Base-by-base conservation (phyloP, 83 land plant species). In the Picea abies region DNA sequence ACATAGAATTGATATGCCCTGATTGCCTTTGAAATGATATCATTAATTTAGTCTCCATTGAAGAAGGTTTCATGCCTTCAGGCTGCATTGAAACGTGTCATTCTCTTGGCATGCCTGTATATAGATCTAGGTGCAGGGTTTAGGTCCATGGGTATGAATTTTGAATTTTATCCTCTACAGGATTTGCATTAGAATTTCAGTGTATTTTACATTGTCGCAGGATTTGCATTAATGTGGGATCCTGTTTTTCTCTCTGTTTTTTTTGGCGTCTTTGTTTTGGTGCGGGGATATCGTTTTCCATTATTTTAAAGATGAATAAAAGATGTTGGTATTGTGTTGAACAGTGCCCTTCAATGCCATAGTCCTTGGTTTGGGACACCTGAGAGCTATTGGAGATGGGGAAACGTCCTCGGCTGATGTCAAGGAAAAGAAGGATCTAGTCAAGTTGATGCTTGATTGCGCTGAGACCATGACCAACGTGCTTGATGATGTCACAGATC, bases 401-500 rank as follows among this genome's bases (percentile, higher is more conserved):
- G 85, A 73, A 11, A 60, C 70, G 12, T 49, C 81, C 3, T n/a
- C 76, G 17, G 86, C 79, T 29, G 85, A 47, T 63, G 67, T 72
- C 32, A 66, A 58, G 41, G 89, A 85, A 14, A 85, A 78, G 79
- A 68, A 29, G 78, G 88, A 88, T 72, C 71, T 88, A 5, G 84
- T 88, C 17, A 88, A 88, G 79, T 69, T 88, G 83, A 88, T 88
- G 89, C 84, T 88, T 23, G 89, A 88, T 72, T 88, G 89, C 56
- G 89, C 89, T 3, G 89, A 88, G 82, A 88, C 89, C 37, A 88
- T 88, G 89, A 88, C 89, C 19, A 88, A 81, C 79, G 88, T 88
- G 25, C 89, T 88, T 41, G 84, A 88, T 75, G 89, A 85, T 83
- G 89, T 88, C 47, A 85, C 89, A 9, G 89, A 88, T 75, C 79